These are phyloP conservation scores for Scutellaria barbata DNA, from an alignment of 257 asterid genomes.

Conservation along the genomic window DNA sequence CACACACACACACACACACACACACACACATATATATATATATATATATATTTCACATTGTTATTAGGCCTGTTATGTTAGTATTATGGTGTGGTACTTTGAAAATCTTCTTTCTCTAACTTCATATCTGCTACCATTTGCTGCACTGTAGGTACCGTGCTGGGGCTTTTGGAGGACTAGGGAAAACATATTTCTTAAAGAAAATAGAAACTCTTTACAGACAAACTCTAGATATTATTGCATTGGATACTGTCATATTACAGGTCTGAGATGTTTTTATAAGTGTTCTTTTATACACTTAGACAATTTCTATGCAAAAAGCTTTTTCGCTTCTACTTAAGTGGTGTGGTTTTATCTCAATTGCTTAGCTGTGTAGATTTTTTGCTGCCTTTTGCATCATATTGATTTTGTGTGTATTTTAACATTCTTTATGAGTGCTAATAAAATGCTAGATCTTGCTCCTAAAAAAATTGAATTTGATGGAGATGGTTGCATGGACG, in stretches of 20 bases:
- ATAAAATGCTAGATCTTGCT: neutral
- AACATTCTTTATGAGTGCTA: neutral
- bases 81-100: conserved; percentile 12
- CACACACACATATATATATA: no score
- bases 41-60: neutral
- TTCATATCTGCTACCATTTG: conserved; percentile 19
- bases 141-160: conserved; percentile 55
- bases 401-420: neutral
- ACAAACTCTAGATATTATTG: conserved; percentile 55
- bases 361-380: neutral
- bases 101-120: conserved; percentile 24
- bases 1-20: no score
- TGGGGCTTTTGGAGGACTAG: conserved; percentile 41
- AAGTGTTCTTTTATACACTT: neutral
- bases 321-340: neutral
- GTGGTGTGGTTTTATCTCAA: neutral
- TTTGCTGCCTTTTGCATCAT: neutral
- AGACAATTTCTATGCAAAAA: neutral
- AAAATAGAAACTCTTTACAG: conserved; percentile 44
- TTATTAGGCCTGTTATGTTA: neutral
- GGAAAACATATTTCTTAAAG: conserved; percentile 43
- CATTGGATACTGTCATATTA: conserved; percentile 52
- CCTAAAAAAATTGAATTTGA: neutral
- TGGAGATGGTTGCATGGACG: neutral
- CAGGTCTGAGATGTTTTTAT: conserved; percentile 48